Evolutionary conservation across 352 stramenopile genomes (phyloP), one percentile per base, ranked within the genome.

Genomic region (Pythium utonaiense): DNA sequence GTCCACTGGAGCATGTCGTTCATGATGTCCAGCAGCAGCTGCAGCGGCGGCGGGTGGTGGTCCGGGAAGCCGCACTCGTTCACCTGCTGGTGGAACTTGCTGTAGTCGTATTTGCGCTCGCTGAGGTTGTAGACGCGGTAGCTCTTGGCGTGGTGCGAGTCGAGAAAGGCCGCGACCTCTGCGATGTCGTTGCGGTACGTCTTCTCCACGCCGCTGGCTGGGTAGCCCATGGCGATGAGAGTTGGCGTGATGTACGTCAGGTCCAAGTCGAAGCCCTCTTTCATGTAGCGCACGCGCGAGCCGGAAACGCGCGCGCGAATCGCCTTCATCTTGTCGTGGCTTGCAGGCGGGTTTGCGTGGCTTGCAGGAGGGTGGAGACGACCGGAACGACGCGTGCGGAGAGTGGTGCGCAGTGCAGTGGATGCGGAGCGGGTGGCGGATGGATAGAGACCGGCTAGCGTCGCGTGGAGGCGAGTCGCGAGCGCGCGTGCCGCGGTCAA

Each of bases 61-160:
- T 94, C 85, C 5, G 80, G 83, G 59, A 92, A 94, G 19, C 80
- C 80, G 53, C 77, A 94, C 55, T 93, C 84, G 24, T 60, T 75
- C 57, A 96, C 86, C 28, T 77, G 77, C 30, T 77, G 62, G 10
- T 86, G 73, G 44, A 94, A 94, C 58, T 88, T 89, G 51, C 36
- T 31, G 53, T 90, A 89, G 61, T 94, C 84, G 66, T 94, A 94
- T 30, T 66, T 66, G 17, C 85, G 77, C 60, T 93, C 85, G 71
- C 83, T 93, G 31, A 94, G 67, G 67, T 94, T 94, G 62, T 88
- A 94, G 16, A 94, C 78, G 51, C 81, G 81, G 64, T 91, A 94
- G 19, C 57, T 65, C 41, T 78, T 66, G 4, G 70, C 78, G 57
- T 94, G 83, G 41, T 77, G 76, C 48, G 74, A 83, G 56, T 91